A percentile compares a stretch with the other conserved stretches of the same genome.
Conservation (phyloP, 164 flowering plant genomes). For the Euptelea pleiosperma region DNA sequence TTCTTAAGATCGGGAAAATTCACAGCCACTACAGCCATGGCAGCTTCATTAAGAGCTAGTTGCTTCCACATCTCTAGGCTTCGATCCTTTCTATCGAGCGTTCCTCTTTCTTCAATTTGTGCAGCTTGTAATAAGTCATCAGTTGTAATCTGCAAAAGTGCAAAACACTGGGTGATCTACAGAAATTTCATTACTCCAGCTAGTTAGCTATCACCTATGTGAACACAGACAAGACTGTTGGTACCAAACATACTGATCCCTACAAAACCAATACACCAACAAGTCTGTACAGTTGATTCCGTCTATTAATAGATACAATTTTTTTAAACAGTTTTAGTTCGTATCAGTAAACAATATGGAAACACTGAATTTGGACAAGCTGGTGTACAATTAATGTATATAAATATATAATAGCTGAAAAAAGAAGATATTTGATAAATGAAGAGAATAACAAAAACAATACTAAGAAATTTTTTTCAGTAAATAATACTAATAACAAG, state of each 20-base stretch:
- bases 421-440: too few species aligned
- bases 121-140: constrained; percentile 97
- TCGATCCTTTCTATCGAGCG: constrained; percentile 79
- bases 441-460: too few species aligned
- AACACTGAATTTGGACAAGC: neutral
- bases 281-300: constrained; percentile 1
- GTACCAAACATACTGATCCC: neutral
- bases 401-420: neutral
- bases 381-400: neutral
- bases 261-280: neutral
- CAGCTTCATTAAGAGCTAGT: constrained; percentile 91
- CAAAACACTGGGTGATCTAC: neutral
- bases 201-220: neutral
- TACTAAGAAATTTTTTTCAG: neutral
- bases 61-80: constrained; percentile 82
- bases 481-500: neutral
- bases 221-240: neutral
- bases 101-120: constrained; percentile 90
- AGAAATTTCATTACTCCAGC: neutral
- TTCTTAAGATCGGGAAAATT: constrained; percentile 82
- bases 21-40: constrained; percentile 84
- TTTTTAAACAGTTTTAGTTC: neutral
- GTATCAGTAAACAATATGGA: neutral
- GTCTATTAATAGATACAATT: neutral
- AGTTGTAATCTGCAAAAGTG: constrained; percentile 67